Percentiles rank a stretch among this genome's conserved stretches.
Conservation (phyloP, 1,139 yeast species). For the Suhomyces terraborum region DNA sequence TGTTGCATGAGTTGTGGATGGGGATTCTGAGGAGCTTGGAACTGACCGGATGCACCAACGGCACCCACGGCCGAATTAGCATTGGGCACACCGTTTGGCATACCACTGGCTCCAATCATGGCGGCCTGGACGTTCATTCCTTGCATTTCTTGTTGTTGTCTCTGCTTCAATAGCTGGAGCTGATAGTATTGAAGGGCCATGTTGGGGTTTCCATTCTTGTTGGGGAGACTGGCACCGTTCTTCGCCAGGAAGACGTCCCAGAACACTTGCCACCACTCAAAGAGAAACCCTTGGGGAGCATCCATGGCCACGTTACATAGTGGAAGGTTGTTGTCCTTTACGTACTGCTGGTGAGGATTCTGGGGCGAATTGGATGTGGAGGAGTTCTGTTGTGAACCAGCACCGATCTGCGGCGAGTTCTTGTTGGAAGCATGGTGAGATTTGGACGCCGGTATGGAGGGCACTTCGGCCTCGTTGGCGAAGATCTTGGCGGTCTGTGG, state of each 20-base stretch:
- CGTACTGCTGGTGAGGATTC: slow-evolving; percentile 25
- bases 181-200: slow-evolving; percentile 73
- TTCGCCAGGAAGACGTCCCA: slow-evolving; percentile 93
- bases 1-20: slow-evolving; percentile 17
- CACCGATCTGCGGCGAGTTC: slow-evolving; percentile 23
- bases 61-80: slow-evolving; percentile 1
- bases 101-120: slow-evolving; percentile 18
- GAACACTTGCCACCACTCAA: slow-evolving; percentile 96
- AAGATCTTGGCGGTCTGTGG: slow-evolving; percentile 73
- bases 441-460: slow-evolving; percentile 24
- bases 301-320: slow-evolving; percentile 60
- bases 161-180: slow-evolving; percentile 64
- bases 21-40: slow-evolving; percentile 12
- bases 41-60: slow-evolving; percentile 7
- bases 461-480: slow-evolving; percentile 69
- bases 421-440: slow-evolving; percentile 18
- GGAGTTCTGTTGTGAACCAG: slow-evolving; percentile 9
- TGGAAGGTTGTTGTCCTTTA: slow-evolving; percentile 48
- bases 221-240: slow-evolving; percentile 31
- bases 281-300: slow-evolving; percentile 83
- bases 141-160: slow-evolving; percentile 56
- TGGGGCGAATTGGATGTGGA: slow-evolving; percentile 23
- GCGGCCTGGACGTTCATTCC: slow-evolving; percentile 37
- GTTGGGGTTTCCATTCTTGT: slow-evolving; percentile 49
- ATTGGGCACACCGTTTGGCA: slow-evolving; percentile 12